Conservation (phyloP, 495 filamentous ascomycete genomes). For the Aspergillus bertholletiae region DNA sequence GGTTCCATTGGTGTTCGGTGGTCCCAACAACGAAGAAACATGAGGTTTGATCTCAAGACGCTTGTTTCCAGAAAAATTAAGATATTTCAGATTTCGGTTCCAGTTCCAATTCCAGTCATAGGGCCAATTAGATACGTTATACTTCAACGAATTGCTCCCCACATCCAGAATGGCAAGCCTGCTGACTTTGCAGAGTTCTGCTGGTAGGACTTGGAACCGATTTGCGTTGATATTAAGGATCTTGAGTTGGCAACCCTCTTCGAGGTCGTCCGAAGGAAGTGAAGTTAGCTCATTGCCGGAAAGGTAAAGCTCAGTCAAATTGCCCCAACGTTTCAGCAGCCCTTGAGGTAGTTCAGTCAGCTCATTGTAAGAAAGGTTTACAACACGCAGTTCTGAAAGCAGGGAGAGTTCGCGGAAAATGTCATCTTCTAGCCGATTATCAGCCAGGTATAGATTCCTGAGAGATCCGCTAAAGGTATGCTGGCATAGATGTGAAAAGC, state of each 20-base stretch:
- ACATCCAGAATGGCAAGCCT: constrained; percentile 90
- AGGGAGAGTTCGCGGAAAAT: constrained; percentile 85
- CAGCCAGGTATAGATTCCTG: constrained; percentile 79
- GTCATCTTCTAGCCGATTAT: constrained; percentile 91
- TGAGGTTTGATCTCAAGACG: constrained; percentile 94
- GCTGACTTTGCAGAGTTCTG: constrained; percentile 90
- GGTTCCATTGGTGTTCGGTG: constrained; percentile 51
- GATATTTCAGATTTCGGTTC: constrained; percentile 89
- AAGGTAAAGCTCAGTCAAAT: constrained; percentile 87
- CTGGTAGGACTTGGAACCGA: constrained; percentile 94
- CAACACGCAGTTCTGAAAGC: constrained; percentile 76
- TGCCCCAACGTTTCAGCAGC: constrained; percentile 80
- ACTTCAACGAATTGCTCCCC: constrained; percentile 94
- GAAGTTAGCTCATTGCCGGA: constrained; percentile 93
- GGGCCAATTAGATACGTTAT: constrained; percentile 98
- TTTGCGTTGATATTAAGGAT: constrained; percentile 94
- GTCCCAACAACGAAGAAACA: constrained; percentile 41
- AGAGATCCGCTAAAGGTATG: constrained; percentile 85
- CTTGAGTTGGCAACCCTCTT: constrained; percentile 79
- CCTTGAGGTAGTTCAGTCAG: constrained; percentile 88
- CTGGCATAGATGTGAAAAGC: constrained; percentile 65
- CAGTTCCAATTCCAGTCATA: constrained; percentile 99
- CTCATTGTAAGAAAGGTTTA: constrained; percentile 95
- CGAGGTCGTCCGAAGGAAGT: constrained; percentile 90
- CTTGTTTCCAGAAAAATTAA: constrained; percentile 97